phyloP scores from a whole-genome alignment of 495 filamentous ascomycete genomes.

The Xylaria acuta region DNA sequence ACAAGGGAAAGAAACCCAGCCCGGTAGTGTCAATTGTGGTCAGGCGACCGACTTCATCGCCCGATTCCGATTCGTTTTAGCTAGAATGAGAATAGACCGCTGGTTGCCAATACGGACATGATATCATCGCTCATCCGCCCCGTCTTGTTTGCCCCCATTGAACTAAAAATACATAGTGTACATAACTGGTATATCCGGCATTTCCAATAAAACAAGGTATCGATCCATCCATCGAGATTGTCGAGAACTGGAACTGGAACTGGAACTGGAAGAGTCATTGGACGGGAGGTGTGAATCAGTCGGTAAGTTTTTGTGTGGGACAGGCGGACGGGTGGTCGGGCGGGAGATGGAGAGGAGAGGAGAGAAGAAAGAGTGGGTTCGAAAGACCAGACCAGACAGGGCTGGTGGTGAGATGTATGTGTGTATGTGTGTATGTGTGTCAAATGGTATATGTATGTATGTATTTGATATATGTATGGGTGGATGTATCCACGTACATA shows the following conservation, averaged over 20 bases:
- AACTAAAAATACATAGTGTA: no score
- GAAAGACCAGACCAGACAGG: neutral
- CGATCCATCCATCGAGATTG: no score
- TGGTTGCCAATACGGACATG: constrained; percentile 5
- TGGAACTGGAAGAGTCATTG: no score
- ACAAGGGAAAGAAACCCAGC: neutral
- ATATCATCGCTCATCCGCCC: constrained; percentile 1
- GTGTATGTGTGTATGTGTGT: neutral
- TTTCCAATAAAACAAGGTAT: neutral
- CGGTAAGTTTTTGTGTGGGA: no score
- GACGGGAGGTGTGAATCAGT: no score
- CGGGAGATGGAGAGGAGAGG: neutral
- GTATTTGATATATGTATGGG: neutral
- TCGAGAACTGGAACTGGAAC: no score
- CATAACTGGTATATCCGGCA: neutral
- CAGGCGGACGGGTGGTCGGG: no score
- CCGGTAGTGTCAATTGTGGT: neutral
- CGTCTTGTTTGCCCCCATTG: no score
- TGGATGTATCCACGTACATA: no score
- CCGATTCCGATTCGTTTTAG: neutral
- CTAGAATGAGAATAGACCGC: no score
- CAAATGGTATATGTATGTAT: neutral
- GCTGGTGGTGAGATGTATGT: neutral
- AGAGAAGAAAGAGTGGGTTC: neutral
- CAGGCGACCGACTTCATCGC: neutral